Evolutionary conservation across 768 basidiomycete genomes (phyloP), one percentile per base, ranked within the genome.

Genomic region (Lactarius trivialis): DNA sequence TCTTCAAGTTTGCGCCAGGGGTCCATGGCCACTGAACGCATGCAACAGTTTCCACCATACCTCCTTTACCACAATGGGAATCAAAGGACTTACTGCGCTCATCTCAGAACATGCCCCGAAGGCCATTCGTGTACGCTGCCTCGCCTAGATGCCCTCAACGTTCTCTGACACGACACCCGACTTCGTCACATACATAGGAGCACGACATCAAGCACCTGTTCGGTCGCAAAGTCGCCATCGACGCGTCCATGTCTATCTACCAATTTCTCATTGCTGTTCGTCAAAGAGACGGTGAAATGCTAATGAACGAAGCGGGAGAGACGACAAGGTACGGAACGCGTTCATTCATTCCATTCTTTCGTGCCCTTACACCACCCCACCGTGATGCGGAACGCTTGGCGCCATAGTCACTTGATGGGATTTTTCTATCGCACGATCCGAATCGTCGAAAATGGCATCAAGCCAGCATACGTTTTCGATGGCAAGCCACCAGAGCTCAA

Each of bases 401-500:
- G 43, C 45, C 19, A 1, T 30, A 83, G 93, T 76, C 96, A 99
- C 75, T 79, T 99, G 12, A 98, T 98, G 94, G 97, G 97, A 0
- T 89, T 98, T 74, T 99, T 99, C 77, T 98, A 98, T 70, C 83
- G 95, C 41, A 99, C 97, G 0, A 91, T 99, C 62, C 83, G 97
- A 26, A 98, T 99, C 73, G 95, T 95, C 19, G 97, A 99, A 76
- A 96, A 98, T 67, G 97, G 97, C 4, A 93, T 99, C 72, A 99
- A 99, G 71, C 95, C 96, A 0, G 89, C 89, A 36, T 98, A 98
- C 74, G 93, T 99, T 36, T 99, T 99, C 67, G 97, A 99, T 74
- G 97, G 97, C 24, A 96, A 95, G 73, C 97, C 97, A 2, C 97
- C 97, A 51, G 94, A 98, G 69, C 75, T 99, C 76, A 99, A 99